A percentile compares a stretch with the other conserved stretches of the same genome.
phyloP scores from a whole-genome alignment of 345 rosid genomes.

The Microcos paniculata region DNA sequence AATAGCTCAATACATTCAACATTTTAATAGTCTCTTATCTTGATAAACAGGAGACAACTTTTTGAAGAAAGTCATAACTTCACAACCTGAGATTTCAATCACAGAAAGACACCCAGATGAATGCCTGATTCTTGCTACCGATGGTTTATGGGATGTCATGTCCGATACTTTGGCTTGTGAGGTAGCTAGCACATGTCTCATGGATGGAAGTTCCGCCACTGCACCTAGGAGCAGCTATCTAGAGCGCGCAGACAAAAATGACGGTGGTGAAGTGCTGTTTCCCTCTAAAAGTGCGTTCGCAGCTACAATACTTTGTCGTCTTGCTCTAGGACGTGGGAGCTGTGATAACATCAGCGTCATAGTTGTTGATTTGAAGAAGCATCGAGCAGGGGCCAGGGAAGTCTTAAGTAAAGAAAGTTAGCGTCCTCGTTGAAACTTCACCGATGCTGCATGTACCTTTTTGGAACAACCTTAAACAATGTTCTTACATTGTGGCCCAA shows the following conservation, averaged over 20 bases:
- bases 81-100: conserved; percentile 12
- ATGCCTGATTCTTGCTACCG: conserved; percentile 34
- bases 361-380: conserved; percentile 31
- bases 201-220: conserved; percentile 15
- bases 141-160: conserved; percentile 44
- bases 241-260: neutral
- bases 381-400: neutral
- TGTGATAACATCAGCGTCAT: conserved; percentile 34
- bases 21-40: neutral
- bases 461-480: neutral
- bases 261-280: conserved; percentile 7
- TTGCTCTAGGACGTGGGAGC: conserved; percentile 36
- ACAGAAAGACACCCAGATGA: conserved; percentile 22
- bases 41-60: conserved; percentile 1
- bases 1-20: too few species aligned
- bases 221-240: conserved; percentile 3
- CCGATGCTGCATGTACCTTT: neutral
- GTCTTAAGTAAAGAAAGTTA: neutral
- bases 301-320: conserved; percentile 30
- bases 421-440: neutral
- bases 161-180: conserved; percentile 31
- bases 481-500: too few species aligned
- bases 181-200: conserved; percentile 27
- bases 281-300: conserved; percentile 28
- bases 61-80: neutral